A percentile compares a stretch with the other conserved stretches of the same genome.
These are phyloP conservation scores for Creolimax fragrantissima DNA, from an alignment of 78 protist species.

Conservation along the genomic window DNA sequence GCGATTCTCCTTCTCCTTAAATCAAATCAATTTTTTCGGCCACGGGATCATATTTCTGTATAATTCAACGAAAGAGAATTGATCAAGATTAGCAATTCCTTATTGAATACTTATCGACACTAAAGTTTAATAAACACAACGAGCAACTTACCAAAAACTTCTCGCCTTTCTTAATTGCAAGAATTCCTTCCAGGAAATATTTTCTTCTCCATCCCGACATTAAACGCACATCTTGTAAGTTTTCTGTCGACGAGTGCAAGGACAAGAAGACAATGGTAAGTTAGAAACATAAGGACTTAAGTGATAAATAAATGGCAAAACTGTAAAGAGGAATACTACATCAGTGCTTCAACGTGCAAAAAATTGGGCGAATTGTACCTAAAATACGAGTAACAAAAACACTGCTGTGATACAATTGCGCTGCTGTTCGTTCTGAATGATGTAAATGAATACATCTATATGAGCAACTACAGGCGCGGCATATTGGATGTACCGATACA, in stretches of 20 bases:
- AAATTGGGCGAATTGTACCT: background rate
- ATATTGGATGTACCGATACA: background rate
- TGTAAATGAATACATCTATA: background rate
- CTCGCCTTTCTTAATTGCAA: background rate
- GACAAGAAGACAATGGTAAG: background rate
- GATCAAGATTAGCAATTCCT: too few species aligned
- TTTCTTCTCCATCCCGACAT: background rate
- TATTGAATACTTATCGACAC: too few species aligned
- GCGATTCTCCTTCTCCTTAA: too few species aligned
- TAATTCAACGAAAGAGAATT: too few species aligned
- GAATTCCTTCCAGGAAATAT: background rate
- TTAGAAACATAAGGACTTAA: background rate
- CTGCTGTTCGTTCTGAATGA: background rate
- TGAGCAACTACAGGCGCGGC: background rate
- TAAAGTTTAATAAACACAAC: too few species aligned
- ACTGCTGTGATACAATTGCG: background rate
- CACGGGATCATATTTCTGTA: too few species aligned
- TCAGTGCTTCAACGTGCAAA: background rate
- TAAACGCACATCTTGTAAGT: background rate
- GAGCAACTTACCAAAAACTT: background rate
- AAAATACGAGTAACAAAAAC: background rate
- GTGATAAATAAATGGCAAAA: background rate
- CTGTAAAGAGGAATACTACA: background rate
- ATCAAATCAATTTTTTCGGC: too few species aligned
- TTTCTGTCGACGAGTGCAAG: background rate